Conservation (phyloP, 495 filamentous ascomycete species). For the Lentithecium fluviatile region DNA sequence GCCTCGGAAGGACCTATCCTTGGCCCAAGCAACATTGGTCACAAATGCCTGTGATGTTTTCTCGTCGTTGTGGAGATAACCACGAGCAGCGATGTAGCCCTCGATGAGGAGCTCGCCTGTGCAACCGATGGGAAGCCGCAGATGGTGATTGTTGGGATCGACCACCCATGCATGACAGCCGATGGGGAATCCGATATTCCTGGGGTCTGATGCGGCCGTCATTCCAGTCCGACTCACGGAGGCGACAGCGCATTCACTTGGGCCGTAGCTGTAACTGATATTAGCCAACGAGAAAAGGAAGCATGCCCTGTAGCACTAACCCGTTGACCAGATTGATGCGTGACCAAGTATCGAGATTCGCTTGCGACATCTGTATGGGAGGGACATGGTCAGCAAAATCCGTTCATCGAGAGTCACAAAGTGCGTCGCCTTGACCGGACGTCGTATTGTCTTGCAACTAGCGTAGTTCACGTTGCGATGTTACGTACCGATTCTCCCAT, state of each 20-base stretch:
- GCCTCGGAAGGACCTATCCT: constrained; percentile 18
- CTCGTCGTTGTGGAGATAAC: constrained; percentile 27
- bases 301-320: not conserved
- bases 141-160: constrained; percentile 18
- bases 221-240: constrained; percentile 17
- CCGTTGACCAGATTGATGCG: constrained; percentile 30
- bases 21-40: constrained; percentile 7
- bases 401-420: too few relatives aligned
- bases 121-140: constrained; percentile 24
- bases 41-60: constrained; percentile 30
- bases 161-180: constrained; percentile 27
- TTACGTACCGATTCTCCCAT: constrained; percentile 34
- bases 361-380: constrained; percentile 29
- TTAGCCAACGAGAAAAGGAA: not conserved
- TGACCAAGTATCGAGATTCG: constrained; percentile 30
- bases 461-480: too few relatives aligned
- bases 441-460: too few relatives aligned
- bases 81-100: constrained; percentile 22
- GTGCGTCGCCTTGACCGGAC: too few relatives aligned
- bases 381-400: too few relatives aligned
- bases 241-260: constrained; percentile 31
- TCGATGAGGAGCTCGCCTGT: constrained; percentile 29
- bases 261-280: constrained; percentile 17
- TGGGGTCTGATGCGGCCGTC: constrained; percentile 13
- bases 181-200: constrained; percentile 25